phyloP scores from a whole-genome alignment of 768 basidiomycete species.

The Austroboletus festivus region DNA sequence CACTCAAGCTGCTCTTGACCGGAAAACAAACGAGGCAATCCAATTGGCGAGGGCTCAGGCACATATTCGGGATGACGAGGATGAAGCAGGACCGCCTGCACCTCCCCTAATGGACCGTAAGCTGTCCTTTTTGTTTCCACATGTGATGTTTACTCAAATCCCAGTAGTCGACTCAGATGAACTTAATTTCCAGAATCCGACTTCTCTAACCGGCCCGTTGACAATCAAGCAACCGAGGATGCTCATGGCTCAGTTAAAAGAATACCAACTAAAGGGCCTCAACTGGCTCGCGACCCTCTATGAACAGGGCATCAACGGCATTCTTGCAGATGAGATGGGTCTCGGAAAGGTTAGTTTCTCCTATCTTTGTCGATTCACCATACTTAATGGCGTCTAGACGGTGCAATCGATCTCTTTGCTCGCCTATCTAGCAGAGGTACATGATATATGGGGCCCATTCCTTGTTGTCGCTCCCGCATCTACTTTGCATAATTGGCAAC shows the following conservation, averaged over 20 bases:
- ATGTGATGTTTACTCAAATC: constrained; percentile 1
- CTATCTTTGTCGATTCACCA: constrained; percentile 8
- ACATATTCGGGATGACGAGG: constrained; percentile 40
- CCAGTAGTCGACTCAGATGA: constrained; percentile 87
- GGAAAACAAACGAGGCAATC: constrained; percentile 76
- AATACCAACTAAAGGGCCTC: constrained; percentile 96
- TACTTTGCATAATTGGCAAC: constrained; percentile 99
- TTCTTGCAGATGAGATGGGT: constrained; percentile 99
- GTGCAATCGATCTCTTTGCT: constrained; percentile 97
- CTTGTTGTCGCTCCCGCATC: constrained; percentile 96
- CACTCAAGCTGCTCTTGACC: constrained; percentile 71
- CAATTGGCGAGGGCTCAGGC: constrained; percentile 58
- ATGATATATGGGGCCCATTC: constrained; percentile 99
- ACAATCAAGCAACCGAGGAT: constrained; percentile 91
- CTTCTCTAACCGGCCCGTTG: constrained; percentile 77
- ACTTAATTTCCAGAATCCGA: constrained; percentile 98
- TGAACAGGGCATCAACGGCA: constrained; percentile 99
- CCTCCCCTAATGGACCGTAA: constrained; percentile 70
- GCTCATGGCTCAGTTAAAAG: constrained; percentile 95
- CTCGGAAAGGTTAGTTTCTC: constrained; percentile 65
- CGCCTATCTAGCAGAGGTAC: constrained; percentile 93
- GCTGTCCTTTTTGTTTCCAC: constrained; percentile 24
- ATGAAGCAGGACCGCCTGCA: constrained; percentile 34
- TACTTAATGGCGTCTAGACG: constrained; percentile 48
- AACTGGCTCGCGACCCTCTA: constrained; percentile 98